Conservation (phyloP, 2,329 filamentous ascomycete species). For the Botrytis fragariae region DNA sequence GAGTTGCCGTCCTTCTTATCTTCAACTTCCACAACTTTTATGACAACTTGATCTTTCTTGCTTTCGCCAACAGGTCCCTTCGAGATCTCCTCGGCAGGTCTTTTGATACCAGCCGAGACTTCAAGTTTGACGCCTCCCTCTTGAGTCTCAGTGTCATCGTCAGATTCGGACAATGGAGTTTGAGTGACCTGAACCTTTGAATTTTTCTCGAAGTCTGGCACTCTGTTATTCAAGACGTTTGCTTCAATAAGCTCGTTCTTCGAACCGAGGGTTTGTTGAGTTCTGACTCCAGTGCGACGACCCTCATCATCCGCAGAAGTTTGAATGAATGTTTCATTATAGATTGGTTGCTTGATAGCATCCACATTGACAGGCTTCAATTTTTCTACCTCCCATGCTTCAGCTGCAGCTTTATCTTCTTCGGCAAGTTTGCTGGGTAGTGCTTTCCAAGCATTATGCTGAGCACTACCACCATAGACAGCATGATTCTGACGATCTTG, state of each 20-base stretch:
- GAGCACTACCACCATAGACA: slow-evolving; percentile 18
- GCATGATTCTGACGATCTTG: slow-evolving; percentile 3
- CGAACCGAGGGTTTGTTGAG: slow-evolving; percentile 19
- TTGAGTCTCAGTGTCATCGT: slow-evolving; percentile 10
- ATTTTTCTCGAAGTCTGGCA: background rate
- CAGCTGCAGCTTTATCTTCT: slow-evolving; percentile 30
- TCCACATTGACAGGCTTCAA: slow-evolving; percentile 17
- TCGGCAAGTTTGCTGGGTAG: slow-evolving; percentile 30
- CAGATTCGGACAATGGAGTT: slow-evolving; percentile 8
- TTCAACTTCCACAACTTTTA: background rate
- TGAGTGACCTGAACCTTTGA: background rate
- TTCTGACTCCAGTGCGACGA: slow-evolving; percentile 29
- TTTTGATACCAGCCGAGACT: slow-evolving; percentile 15
- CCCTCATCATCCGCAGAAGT: slow-evolving; percentile 36
- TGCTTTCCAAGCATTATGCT: slow-evolving; percentile 31
- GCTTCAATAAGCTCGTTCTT: slow-evolving; percentile 12
- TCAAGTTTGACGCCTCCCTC: slow-evolving; percentile 18
- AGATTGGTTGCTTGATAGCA: slow-evolving; percentile 25
- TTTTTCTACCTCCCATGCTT: slow-evolving; percentile 24
- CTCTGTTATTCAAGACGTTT: background rate
- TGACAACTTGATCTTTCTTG: slow-evolving; percentile 2
- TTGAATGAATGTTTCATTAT: slow-evolving; percentile 37
- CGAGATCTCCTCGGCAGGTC: slow-evolving; percentile 23
- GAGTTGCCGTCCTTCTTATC: background rate
- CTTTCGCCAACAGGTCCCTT: slow-evolving; percentile 9